Evolutionary conservation across 2,329 filamentous ascomycete species (phyloP).

Genomic region (Penicillium sp.): DNA sequence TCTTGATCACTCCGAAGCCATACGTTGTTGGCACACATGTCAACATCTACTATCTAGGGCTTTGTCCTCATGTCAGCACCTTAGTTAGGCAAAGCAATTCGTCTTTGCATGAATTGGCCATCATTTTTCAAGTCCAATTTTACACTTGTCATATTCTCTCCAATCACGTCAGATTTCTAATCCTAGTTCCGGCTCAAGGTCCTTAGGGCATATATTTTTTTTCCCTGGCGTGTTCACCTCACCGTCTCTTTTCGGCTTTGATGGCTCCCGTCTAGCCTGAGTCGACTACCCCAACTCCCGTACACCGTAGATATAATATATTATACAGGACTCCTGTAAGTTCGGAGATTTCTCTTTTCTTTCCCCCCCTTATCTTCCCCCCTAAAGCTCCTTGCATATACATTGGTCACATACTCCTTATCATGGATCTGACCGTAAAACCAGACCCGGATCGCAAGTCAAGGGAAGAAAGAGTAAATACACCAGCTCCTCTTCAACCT

Average conservation of each 20-base stretch:
- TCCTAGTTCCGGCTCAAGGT: constrained; percentile 4
- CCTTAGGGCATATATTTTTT: constrained; percentile 1
- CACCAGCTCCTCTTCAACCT: constrained; percentile 2
- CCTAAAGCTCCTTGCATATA: constrained; percentile 7
- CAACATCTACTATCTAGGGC: background rate
- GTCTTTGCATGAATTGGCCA: background rate
- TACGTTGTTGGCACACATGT: background rate
- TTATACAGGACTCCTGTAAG: constrained; percentile 15
- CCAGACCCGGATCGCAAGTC: constrained; percentile 13
- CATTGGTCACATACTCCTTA: background rate
- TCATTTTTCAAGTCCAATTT: background rate
- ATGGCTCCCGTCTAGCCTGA: constrained; percentile 14
- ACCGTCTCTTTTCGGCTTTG: constrained; percentile 19
- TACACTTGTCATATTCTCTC: background rate
- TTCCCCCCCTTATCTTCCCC: constrained; percentile 7
- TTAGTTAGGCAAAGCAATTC: background rate
- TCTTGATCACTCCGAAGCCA: background rate
- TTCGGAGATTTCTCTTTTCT: background rate
- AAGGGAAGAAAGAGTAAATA: background rate
- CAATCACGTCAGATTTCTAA: constrained; percentile 2
- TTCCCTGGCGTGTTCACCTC: constrained; percentile 9
- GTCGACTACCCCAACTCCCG: background rate
- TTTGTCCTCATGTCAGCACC: background rate
- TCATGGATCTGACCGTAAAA: constrained; percentile 19
- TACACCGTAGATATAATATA: constrained; percentile 19